A percentile compares a stretch with the other conserved stretches of the same genome.
Conservation (phyloP, 2,329 filamentous ascomycete genomes). For the Septoria petroselini region DNA sequence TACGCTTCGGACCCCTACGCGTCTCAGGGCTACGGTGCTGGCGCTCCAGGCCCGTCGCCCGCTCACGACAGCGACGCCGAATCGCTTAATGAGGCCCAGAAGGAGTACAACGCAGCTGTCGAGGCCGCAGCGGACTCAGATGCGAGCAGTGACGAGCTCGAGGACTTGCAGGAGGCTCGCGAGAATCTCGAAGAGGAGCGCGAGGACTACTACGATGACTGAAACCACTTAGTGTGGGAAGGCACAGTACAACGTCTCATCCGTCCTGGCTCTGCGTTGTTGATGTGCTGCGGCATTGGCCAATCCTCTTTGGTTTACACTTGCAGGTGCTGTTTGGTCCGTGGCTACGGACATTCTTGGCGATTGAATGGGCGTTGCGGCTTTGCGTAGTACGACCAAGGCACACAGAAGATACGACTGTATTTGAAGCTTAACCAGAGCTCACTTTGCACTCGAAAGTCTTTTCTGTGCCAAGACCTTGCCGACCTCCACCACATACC, state of each 20-base stretch:
- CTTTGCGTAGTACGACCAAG: too few relatives aligned
- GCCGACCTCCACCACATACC: background rate
- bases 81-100: slow-evolving; percentile 22
- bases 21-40: slow-evolving; percentile 1
- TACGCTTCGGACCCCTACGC: slow-evolving; percentile 2
- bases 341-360: background rate
- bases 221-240: background rate
- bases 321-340: background rate
- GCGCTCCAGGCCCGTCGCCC: slow-evolving; percentile 6
- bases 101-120: slow-evolving; percentile 25
- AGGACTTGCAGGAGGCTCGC: slow-evolving; percentile 27
- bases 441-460: too few relatives aligned
- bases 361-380: background rate
- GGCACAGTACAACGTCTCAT: too few relatives aligned
- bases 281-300: background rate
- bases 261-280: too few relatives aligned
- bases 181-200: slow-evolving; percentile 24
- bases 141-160: slow-evolving; percentile 25
- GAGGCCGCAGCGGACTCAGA: slow-evolving; percentile 25
- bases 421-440: too few relatives aligned
- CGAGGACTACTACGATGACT: slow-evolving; percentile 27
- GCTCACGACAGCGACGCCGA: slow-evolving; percentile 23
- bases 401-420: too few relatives aligned
- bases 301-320: too few relatives aligned
- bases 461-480: background rate